A percentile compares a stretch with the other conserved stretches of the same genome.
Conservation (phyloP, 2,329 filamentous ascomycete species). For the Colletotrichum lini region DNA sequence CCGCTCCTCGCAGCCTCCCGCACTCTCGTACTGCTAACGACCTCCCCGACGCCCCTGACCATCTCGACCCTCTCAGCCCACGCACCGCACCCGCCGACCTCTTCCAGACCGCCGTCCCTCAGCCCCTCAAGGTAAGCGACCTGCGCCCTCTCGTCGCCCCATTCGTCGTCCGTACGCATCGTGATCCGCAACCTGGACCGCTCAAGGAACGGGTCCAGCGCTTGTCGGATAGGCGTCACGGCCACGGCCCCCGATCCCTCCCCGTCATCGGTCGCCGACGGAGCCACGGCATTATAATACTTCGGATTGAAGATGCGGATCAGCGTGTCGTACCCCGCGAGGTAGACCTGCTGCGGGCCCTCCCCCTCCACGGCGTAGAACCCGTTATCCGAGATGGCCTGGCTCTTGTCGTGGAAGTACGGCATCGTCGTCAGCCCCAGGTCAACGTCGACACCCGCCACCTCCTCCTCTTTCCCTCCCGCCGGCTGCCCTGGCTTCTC, state of each 20-base stretch:
- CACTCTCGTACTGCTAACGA: slow-evolving; percentile 74
- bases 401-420: slow-evolving; percentile 81
- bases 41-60: slow-evolving; percentile 60
- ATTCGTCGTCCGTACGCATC: slow-evolving; percentile 72
- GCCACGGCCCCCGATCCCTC: slow-evolving; percentile 23
- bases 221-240: slow-evolving; percentile 61
- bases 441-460: slow-evolving; percentile 62
- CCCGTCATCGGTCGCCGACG: background rate
- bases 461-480: background rate
- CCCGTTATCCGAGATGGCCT: slow-evolving; percentile 65
- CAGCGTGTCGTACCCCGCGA: slow-evolving; percentile 83
- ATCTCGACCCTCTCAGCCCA: slow-evolving; percentile 76
- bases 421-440: slow-evolving; percentile 80
- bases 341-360: slow-evolving; percentile 71
- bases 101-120: slow-evolving; percentile 60
- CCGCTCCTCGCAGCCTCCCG: slow-evolving; percentile 66
- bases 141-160: slow-evolving; percentile 71
- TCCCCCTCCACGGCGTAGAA: slow-evolving; percentile 54
- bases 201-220: slow-evolving; percentile 75
- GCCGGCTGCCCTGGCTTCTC: background rate
- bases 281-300: slow-evolving; percentile 68
- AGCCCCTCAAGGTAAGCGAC: slow-evolving; percentile 67
- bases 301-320: slow-evolving; percentile 80
- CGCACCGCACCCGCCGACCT: slow-evolving; percentile 66
- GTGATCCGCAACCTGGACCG: slow-evolving; percentile 75